These are phyloP conservation scores for Marchantia paleacea DNA, from an alignment of 225 moss, liverwort and hornwort genomes.

Conservation along the genomic window DNA sequence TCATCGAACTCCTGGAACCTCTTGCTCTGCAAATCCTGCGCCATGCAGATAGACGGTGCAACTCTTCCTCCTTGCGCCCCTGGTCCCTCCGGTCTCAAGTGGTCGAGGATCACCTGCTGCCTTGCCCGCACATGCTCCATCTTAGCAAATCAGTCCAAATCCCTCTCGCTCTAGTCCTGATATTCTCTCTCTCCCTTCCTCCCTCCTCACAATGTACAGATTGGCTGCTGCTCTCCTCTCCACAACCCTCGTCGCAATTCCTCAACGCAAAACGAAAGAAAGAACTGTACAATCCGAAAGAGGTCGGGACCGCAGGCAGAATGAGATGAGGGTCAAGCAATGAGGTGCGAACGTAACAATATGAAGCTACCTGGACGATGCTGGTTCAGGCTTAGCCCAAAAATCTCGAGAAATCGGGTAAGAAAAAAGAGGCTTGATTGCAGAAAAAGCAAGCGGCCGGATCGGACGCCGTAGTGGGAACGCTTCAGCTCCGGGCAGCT, in stretches of 20 bases:
- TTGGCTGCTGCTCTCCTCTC: background rate
- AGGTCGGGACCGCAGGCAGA: background rate
- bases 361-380: background rate
- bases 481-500: background rate
- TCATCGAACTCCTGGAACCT: conserved; percentile 28
- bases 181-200: background rate
- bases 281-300: background rate
- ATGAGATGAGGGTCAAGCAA: background rate
- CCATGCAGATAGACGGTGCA: conserved; percentile 21
- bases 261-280: background rate
- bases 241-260: background rate
- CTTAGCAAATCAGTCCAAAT: background rate
- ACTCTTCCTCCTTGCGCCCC: conserved; percentile 7
- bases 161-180: background rate
- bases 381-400: background rate
- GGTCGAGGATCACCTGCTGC: conserved; percentile 48
- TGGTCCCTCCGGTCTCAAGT: conserved; percentile 34
- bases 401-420: background rate
- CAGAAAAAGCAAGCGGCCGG: background rate
- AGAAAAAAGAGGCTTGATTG: background rate
- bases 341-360: background rate
- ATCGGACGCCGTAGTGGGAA: background rate
- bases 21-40: conserved; percentile 24
- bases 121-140: conserved; percentile 41
- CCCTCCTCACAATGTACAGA: background rate